phyloP scores from a whole-genome alignment of 2,329 filamentous ascomycete species.

The Setomelanomma holmii region DNA sequence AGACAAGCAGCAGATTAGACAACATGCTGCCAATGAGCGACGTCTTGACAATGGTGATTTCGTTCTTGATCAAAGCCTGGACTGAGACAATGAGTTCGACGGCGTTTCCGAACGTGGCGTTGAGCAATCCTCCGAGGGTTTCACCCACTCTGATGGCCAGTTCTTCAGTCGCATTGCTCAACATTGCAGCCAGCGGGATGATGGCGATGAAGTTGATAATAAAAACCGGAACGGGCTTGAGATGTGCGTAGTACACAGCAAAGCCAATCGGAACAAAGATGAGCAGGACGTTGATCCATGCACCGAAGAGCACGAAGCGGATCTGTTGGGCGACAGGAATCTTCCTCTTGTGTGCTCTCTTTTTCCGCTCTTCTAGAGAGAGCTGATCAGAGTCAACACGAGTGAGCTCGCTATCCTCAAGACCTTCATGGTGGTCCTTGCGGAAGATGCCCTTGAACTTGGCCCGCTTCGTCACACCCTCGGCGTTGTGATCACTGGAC shows the following conservation, averaged over 20 bases:
- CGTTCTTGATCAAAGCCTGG: slow-evolving; percentile 75
- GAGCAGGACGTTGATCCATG: slow-evolving; percentile 86
- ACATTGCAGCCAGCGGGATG: slow-evolving; percentile 83
- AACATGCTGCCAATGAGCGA: slow-evolving; percentile 91
- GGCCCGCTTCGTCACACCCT: slow-evolving; percentile 27
- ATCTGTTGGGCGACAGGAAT: slow-evolving; percentile 61
- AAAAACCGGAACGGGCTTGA: slow-evolving; percentile 62
- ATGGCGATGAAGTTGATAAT: slow-evolving; percentile 94
- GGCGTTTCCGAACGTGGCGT: slow-evolving; percentile 90
- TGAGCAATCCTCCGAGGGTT: slow-evolving; percentile 85
- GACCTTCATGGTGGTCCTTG: slow-evolving; percentile 27
- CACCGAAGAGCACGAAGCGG: slow-evolving; percentile 77
- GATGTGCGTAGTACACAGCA: slow-evolving; percentile 69
- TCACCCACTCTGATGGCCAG: slow-evolving; percentile 80
- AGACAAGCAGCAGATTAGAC: slow-evolving; percentile 85
- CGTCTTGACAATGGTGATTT: slow-evolving; percentile 88
- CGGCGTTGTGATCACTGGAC: slow-evolving; percentile 13
- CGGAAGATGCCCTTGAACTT: slow-evolving; percentile 44
- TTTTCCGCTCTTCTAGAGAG: slow-evolving; percentile 40
- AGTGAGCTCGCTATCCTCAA: slow-evolving; percentile 21
- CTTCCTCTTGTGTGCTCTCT: slow-evolving; percentile 40
- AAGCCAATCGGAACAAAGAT: slow-evolving; percentile 80
- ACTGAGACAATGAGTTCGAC: slow-evolving; percentile 90
- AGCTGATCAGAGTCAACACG: slow-evolving; percentile 32
- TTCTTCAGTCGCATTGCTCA: slow-evolving; percentile 90